Evolutionary conservation across 345 rosid genomes (phyloP), one percentile per base, ranked within the genome.

Genomic region (Acer saccharum): DNA sequence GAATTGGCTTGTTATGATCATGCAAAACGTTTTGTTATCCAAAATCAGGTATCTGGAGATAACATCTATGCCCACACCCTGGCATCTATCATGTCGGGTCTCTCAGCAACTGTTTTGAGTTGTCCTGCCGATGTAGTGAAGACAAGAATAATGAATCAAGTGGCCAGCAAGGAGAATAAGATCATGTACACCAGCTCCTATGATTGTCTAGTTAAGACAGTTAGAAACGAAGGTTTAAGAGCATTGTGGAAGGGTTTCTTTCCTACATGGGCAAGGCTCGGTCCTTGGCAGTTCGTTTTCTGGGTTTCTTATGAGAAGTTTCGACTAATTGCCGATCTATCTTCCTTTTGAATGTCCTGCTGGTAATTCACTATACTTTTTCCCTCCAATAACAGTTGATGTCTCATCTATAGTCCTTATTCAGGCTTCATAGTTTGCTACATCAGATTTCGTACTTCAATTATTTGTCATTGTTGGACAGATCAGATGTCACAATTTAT

Each of bases 221-320:
- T 92, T 70, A 87, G 70, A 81, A 70, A 71, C n/a, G 97, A 92
- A 84, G 98, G 98, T 58, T 21, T 89, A 65, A 79, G 78, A 80
- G 97, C 97, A 61, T 75, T 92, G 71, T 94, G 97, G 96, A 94
- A 92, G 82, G 98, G 96, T 20, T 92, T 92, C 82, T 88, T 90
- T 65, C 97, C 97, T 61, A 92, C 95, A 20, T 92, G 97, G 98
- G 95, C 94, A 23, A 90, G 97, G 81, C 96, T 94, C 73, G 98
- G 98, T 75, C 96, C 98, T 4, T 94, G 94, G 97, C 98, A 94
- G 74, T 94, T 92, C 21, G 90, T 91, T 83, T 92, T 94, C 84
- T 94, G 97, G 98, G 97, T 92, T 46, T 89, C 96, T 3, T 94
- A 94, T 6, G 98, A 94, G 89, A 91, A 86, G 80, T 81, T 91